A percentile compares a stretch with the other conserved stretches of the same genome.
Evolutionary conservation across 2,329 filamentous ascomycete species (phyloP).

Genomic region (Stachybotrys elegans): DNA sequence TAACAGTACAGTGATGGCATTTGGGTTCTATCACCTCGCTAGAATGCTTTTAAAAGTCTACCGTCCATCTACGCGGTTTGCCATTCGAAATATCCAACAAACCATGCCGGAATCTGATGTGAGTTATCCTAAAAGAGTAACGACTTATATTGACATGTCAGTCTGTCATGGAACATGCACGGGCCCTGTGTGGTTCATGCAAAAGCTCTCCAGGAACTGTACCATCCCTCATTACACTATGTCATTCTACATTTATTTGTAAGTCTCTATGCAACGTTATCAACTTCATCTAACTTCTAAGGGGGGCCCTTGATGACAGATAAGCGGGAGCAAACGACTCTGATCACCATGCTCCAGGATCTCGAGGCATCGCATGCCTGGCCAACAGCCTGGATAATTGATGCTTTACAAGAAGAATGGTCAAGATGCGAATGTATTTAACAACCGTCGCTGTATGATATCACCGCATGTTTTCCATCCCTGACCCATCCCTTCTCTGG

Average conservation of each 20-base stretch:
- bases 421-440: slow-evolving; percentile 1
- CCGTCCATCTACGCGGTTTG: slow-evolving; percentile 5
- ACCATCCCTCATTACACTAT: slow-evolving; percentile 7
- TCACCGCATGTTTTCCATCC: slow-evolving; percentile 64
- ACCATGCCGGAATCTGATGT: slow-evolving; percentile 5
- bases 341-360: slow-evolving; percentile 5
- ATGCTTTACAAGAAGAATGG: slow-evolving; percentile 6
- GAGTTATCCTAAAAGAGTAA: slow-evolving; percentile 1
- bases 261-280: not conserved
- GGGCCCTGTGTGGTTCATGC: slow-evolving; percentile 7
- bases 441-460: slow-evolving; percentile 21
- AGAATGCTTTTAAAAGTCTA: slow-evolving; percentile 8
- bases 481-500: slow-evolving; percentile 58
- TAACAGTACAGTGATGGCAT: slow-evolving; percentile 6
- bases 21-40: slow-evolving; percentile 8
- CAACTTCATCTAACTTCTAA: slow-evolving; percentile 5
- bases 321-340: slow-evolving; percentile 4
- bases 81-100: slow-evolving; percentile 6
- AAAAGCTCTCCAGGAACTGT: slow-evolving; percentile 5
- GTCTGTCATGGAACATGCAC: slow-evolving; percentile 6
- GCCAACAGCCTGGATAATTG: slow-evolving; percentile 8
- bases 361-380: slow-evolving; percentile 6
- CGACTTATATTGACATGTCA: not conserved
- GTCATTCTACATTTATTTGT: slow-evolving; percentile 9
- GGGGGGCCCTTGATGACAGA: slow-evolving; percentile 9